Base-by-base conservation (phyloP, 306 rosid genomes). In the Vigna trinervia region DNA sequence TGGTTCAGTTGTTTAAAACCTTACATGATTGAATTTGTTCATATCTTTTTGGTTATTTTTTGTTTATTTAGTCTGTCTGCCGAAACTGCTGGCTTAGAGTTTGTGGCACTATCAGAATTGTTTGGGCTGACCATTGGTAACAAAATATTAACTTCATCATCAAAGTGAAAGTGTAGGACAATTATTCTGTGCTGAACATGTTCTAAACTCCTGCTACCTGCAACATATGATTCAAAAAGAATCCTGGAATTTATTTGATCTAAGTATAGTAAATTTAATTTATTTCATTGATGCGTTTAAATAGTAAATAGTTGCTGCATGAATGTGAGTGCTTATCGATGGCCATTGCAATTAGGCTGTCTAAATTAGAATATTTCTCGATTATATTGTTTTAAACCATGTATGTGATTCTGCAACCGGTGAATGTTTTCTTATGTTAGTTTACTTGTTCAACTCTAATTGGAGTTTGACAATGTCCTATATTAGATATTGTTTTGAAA, bases 351-450 rank as follows among this genome's bases (percentile, higher is more conserved):
- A 11, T 60, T 43, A 46, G 71, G 69, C 32, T 38, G 70, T 14
- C 3, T 30, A 20, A 5, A 17, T 36, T 51, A 17, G 30, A 53
- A 5, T 71, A 60, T 43, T 17, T 19, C 66, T 68, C 36, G 34
- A 41, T 76, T 57, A 47, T 67, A 20, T 13, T 71, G 50, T 73
- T 67, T 67, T 47, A 59, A 78, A 78, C 46, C 38, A 67, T 30
- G 15, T 15, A 9, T 73, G 7, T 41, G 28, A 68, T 68, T 38
- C 17, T 58, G 65, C 48, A 50, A 38, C 62, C 12, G 30, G 17
- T 36, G 11, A 3, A 2, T 41, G 39, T 38, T 45, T 66, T 34
- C 54, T 65, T 45, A 34, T 50, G 34, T 43, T 20, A 22, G 46
- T 19, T 53, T 75, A 60, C 5, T 46, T 54, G 38, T 48, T 13